Conservation (phyloP, 73 alveolate species). For the Paramecium caudatum region DNA sequence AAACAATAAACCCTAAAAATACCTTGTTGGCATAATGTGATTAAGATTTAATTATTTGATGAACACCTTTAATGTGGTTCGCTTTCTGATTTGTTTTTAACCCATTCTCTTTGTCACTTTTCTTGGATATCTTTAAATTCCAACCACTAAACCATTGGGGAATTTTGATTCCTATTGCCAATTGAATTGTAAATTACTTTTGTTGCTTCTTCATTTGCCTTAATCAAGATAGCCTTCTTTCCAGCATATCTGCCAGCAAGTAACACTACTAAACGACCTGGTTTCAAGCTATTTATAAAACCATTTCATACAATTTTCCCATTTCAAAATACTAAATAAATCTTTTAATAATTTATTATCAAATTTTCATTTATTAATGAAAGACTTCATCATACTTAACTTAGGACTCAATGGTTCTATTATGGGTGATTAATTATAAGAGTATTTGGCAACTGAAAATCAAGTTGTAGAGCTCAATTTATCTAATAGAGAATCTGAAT, state of each 20-base stretch:
- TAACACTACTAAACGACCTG: constrained; percentile 91
- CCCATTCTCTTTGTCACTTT: constrained; percentile 91
- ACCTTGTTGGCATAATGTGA: constrained; percentile 94
- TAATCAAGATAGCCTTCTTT: constrained; percentile 92
- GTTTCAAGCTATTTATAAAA: constrained; percentile 79
- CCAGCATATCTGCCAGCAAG: constrained; percentile 95
- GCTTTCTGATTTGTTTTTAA: constrained; percentile 87
- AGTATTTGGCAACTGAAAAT: constrained; percentile 25
- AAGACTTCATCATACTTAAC: constrained; percentile 19
- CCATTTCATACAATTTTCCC: constrained; percentile 74
- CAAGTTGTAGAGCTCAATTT: constrained; percentile 1
- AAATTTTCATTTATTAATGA: constrained; percentile 7
- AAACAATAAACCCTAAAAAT: neutral
- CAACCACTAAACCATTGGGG: constrained; percentile 93
- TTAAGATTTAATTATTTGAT: constrained; percentile 88
- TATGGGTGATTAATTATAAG: constrained; percentile 32
- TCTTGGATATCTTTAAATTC: constrained; percentile 88
- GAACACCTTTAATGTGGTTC: constrained; percentile 90
- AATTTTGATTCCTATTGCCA: constrained; percentile 83
- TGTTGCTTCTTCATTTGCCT: constrained; percentile 88
- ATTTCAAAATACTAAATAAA: constrained; percentile 60
- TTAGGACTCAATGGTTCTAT: neutral
- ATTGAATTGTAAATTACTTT: constrained; percentile 78
- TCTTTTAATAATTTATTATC: constrained; percentile 60
- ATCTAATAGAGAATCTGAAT: constrained; percentile 22